A percentile compares a stretch with the other conserved stretches of the same genome.
phyloP scores from a whole-genome alignment of 2,329 filamentous ascomycete species.

The Rutstroemia sp. region DNA sequence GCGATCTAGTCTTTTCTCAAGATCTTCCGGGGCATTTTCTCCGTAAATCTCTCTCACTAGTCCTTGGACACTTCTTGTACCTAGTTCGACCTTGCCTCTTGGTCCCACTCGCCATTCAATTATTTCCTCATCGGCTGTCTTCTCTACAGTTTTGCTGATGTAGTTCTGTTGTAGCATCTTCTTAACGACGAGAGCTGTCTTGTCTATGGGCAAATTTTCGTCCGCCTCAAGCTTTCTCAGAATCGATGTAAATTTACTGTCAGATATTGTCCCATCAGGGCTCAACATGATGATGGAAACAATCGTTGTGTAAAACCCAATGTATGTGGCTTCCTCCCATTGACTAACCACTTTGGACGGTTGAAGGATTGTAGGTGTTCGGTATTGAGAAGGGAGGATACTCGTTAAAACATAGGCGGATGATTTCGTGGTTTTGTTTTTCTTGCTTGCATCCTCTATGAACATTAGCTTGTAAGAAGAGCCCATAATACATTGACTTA shows the following conservation, averaged over 20 bases:
- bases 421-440: constrained; percentile 41
- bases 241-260: constrained; percentile 71
- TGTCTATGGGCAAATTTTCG: constrained; percentile 62
- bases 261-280: constrained; percentile 59
- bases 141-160: constrained; percentile 66
- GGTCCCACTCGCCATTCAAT: constrained; percentile 81
- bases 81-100: constrained; percentile 78
- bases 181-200: constrained; percentile 67
- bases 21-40: constrained; percentile 39
- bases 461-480: background rate
- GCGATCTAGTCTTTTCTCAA: constrained; percentile 51
- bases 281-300: constrained; percentile 70
- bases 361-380: constrained; percentile 56
- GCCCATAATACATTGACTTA: constrained; percentile 26
- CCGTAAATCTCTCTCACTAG: constrained; percentile 58
- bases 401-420: constrained; percentile 75
- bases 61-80: constrained; percentile 64
- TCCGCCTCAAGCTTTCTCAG: constrained; percentile 69
- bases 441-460: constrained; percentile 29
- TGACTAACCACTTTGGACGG: constrained; percentile 60
- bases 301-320: constrained; percentile 72
- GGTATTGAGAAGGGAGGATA: constrained; percentile 61
- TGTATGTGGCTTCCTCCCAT: constrained; percentile 69
- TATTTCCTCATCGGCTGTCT: constrained; percentile 61
- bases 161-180: constrained; percentile 79